Evolutionary conservation across 257 asterid genomes (phyloP).

Genomic region (Verbena officinalis): DNA sequence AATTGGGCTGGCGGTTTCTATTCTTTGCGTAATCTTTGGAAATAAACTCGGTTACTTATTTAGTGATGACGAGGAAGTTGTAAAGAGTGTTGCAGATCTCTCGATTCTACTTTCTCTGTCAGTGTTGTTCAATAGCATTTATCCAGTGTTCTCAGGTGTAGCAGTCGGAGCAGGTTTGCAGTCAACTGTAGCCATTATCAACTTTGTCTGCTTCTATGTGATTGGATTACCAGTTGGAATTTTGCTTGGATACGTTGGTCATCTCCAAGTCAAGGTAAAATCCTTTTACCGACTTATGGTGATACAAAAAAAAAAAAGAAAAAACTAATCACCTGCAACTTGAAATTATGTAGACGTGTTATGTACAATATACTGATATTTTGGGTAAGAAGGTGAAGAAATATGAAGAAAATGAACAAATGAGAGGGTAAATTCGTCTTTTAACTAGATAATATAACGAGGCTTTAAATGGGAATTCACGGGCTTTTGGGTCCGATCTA

Average conservation of each 20-base stretch:
- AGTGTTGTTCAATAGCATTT: conserved; percentile 79
- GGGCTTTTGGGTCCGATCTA: too few relatives aligned
- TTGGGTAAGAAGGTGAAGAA: too few relatives aligned
- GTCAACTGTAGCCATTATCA: conserved; percentile 54
- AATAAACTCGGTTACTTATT: conserved; percentile 66
- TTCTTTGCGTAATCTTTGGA: conserved; percentile 68
- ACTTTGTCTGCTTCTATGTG: conserved; percentile 55
- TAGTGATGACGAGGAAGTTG: conserved; percentile 62
- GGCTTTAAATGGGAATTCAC: too few relatives aligned
- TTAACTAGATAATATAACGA: too few relatives aligned
- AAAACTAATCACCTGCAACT: too few relatives aligned
- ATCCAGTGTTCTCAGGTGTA: conserved; percentile 84
- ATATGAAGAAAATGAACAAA: too few relatives aligned
- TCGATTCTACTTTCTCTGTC: conserved; percentile 79
- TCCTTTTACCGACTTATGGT: neutral
- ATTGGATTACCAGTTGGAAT: conserved; percentile 62
- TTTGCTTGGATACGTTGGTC: conserved; percentile 51
- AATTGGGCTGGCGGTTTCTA: conserved; percentile 58
- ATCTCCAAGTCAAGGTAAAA: conserved; percentile 54
- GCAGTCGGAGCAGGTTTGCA: conserved; percentile 76
- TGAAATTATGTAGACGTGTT: too few relatives aligned
- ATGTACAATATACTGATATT: too few relatives aligned
- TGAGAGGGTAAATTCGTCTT: too few relatives aligned
- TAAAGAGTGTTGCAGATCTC: conserved; percentile 61
- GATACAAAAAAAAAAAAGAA: too few relatives aligned